These are phyloP conservation scores for Mucor mucedo DNA, from an alignment of 371 early-diverging fungal genomes.

Conservation along the genomic window DNA sequence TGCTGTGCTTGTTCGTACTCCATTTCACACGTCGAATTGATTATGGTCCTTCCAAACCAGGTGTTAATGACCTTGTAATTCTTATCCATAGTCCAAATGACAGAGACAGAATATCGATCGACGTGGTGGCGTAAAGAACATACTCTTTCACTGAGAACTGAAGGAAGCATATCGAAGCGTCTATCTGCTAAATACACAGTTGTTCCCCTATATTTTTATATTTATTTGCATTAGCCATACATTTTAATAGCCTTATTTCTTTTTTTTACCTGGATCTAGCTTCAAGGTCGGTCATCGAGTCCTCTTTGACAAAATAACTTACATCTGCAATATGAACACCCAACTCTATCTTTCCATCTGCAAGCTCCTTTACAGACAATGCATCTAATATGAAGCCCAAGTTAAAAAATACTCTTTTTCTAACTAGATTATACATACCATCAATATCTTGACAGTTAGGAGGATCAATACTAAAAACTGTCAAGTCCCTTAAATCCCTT, in stretches of 20 bases:
- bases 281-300: slow-evolving; percentile 85
- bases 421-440: slow-evolving; percentile 28
- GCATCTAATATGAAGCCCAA: slow-evolving; percentile 69
- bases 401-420: background rate
- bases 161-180: slow-evolving; percentile 97
- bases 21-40: slow-evolving; percentile 82
- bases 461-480: slow-evolving; percentile 85
- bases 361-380: slow-evolving; percentile 70
- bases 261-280: slow-evolving; percentile 66
- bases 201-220: slow-evolving; percentile 70
- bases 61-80: slow-evolving; percentile 52
- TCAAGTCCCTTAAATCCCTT: slow-evolving; percentile 58
- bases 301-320: slow-evolving; percentile 85
- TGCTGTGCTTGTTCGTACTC: slow-evolving; percentile 95
- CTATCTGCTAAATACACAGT: slow-evolving; percentile 94
- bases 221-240: background rate
- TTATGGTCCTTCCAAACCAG: slow-evolving; percentile 86
- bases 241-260: no score
- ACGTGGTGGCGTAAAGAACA: slow-evolving; percentile 85
- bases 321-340: slow-evolving; percentile 99
- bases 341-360: slow-evolving; percentile 68
- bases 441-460: slow-evolving; percentile 93
- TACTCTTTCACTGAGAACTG: slow-evolving; percentile 88
- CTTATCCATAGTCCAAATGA: slow-evolving; percentile 71
- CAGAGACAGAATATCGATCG: slow-evolving; percentile 84